Evolutionary conservation across 1,284 basidiomycete species (phyloP).

Genomic region (Naganishia sp.): DNA sequence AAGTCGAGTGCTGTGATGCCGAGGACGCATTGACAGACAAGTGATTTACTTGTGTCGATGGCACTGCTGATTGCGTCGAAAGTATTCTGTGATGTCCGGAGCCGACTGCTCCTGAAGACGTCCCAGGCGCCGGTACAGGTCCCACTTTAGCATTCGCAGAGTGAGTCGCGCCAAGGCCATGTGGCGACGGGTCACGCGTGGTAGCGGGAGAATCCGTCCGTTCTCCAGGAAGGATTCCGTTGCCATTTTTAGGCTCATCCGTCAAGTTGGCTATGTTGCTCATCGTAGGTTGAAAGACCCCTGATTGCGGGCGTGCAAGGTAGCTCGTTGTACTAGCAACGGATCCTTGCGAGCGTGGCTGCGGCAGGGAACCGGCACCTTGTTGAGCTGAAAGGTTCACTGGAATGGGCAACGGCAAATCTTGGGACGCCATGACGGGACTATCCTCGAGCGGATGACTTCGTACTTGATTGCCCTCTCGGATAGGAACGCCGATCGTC

Average conservation of each 20-base stretch:
- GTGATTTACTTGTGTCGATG: constrained; percentile 24
- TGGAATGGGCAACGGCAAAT: constrained; percentile 4
- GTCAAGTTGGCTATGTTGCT: constrained; percentile 53
- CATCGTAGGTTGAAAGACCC: constrained; percentile 44
- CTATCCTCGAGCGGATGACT: constrained; percentile 34
- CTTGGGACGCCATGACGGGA: constrained; percentile 26
- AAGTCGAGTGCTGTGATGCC: constrained; percentile 12
- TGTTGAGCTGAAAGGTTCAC: background rate
- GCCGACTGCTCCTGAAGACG: background rate
- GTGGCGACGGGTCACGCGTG: constrained; percentile 21
- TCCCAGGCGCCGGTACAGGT: background rate
- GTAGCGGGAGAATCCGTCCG: background rate
- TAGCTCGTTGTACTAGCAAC: constrained; percentile 6
- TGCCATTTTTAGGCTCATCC: constrained; percentile 14
- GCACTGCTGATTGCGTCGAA: constrained; percentile 16
- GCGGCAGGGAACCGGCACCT: background rate
- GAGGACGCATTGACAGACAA: constrained; percentile 16
- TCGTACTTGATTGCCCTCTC: constrained; percentile 24
- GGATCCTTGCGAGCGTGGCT: constrained; percentile 19
- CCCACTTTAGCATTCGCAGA: background rate
- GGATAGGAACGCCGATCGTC: constrained; percentile 53
- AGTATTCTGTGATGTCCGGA: constrained; percentile 21
- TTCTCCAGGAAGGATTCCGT: background rate
- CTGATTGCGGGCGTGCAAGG: constrained; percentile 8
- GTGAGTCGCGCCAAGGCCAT: background rate